Conservation (phyloP, 2,329 filamentous ascomycete species). For the Ceratocystis huliohia region DNA sequence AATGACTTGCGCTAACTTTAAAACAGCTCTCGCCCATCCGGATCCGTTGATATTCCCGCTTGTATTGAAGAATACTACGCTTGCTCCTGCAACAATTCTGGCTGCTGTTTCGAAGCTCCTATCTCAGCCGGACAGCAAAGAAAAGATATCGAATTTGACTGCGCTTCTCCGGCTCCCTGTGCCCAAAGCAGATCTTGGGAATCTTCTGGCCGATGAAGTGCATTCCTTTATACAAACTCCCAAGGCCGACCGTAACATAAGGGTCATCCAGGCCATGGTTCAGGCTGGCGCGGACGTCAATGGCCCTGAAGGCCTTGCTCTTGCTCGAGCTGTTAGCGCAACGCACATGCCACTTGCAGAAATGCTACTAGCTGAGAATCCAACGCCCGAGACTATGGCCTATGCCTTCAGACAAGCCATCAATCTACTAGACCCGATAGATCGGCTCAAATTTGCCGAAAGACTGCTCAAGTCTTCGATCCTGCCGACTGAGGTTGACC, state of each 20-base stretch:
- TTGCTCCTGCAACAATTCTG: slow-evolving; percentile 33
- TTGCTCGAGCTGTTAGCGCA: slow-evolving; percentile 39
- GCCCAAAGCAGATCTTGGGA: slow-evolving; percentile 32
- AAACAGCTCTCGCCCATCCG: slow-evolving; percentile 31
- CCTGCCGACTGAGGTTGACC: slow-evolving; percentile 36
- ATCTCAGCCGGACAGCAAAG: slow-evolving; percentile 33
- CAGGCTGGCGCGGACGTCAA: slow-evolving; percentile 44
- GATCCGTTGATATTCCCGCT: slow-evolving; percentile 39
- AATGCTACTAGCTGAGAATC: slow-evolving; percentile 34
- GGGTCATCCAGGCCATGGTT: slow-evolving; percentile 37
- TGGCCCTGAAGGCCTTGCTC: slow-evolving; percentile 37
- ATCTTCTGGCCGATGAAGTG: slow-evolving; percentile 40
- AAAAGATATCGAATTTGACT: slow-evolving; percentile 39
- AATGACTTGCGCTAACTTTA: slow-evolving; percentile 20
- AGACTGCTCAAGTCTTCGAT: slow-evolving; percentile 40
- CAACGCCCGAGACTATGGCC: slow-evolving; percentile 34
- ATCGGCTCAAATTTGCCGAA: slow-evolving; percentile 39
- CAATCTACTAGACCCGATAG: slow-evolving; percentile 38
- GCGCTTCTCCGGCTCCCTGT: slow-evolving; percentile 34
- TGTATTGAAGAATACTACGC: slow-evolving; percentile 36
- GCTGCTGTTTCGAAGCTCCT: slow-evolving; percentile 34
- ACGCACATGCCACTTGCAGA: slow-evolving; percentile 37
- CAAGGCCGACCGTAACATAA: slow-evolving; percentile 30
- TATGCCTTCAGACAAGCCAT: slow-evolving; percentile 41
- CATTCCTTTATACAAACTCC: slow-evolving; percentile 32